phyloP scores from a whole-genome alignment of 768 basidiomycete genomes.

The Psilocybe cyanescens region DNA sequence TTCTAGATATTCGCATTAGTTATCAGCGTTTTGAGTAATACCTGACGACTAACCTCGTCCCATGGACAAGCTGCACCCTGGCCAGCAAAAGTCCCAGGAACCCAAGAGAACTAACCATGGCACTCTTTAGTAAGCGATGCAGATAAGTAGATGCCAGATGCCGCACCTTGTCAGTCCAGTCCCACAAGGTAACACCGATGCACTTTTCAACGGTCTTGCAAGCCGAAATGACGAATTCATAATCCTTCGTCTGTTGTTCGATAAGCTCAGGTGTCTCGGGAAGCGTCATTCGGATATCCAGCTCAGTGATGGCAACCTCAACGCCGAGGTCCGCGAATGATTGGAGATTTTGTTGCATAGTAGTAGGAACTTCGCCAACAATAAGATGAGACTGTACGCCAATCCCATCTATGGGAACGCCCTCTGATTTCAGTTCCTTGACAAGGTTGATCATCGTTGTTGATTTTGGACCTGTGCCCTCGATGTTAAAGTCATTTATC shows the following conservation, averaged over 20 bases:
- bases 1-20: conserved; percentile 28
- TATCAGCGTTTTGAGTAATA: no score
- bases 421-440: conserved; percentile 46
- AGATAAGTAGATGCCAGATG: not conserved
- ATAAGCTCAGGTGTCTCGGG: conserved; percentile 52
- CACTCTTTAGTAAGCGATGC: not conserved
- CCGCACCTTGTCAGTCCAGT: conserved; percentile 42
- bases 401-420: conserved; percentile 62
- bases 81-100: conserved; percentile 39
- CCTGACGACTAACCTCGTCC: conserved; percentile 31
- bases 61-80: conserved; percentile 43
- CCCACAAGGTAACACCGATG: conserved; percentile 52
- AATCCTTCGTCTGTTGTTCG: conserved; percentile 61
- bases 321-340: conserved; percentile 62
- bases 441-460: conserved; percentile 60
- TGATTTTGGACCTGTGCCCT: conserved; percentile 52
- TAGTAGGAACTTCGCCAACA: conserved; percentile 56
- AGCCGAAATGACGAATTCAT: conserved; percentile 55
- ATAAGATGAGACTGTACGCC: conserved; percentile 66
- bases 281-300: conserved; percentile 65
- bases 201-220: conserved; percentile 49
- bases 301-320: conserved; percentile 71
- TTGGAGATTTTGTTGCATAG: conserved; percentile 50
- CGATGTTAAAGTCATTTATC: conserved; percentile 48
- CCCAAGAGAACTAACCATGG: conserved; percentile 39